Evolutionary conservation across 2,329 filamentous ascomycete species (phyloP).

Genomic region (Drechslera avenae): DNA sequence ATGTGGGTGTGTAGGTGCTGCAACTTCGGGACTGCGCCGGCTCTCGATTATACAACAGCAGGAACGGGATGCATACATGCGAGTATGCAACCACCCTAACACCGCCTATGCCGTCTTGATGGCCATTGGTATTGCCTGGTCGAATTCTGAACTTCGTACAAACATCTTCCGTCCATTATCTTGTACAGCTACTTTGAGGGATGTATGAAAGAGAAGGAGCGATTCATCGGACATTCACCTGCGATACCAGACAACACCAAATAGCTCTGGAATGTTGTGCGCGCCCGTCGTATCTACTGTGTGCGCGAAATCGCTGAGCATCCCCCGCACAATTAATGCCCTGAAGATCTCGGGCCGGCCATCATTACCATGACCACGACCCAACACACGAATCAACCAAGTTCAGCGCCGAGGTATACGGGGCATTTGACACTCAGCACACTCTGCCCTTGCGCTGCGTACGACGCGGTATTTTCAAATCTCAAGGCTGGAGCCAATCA

Average conservation of each 20-base stretch:
- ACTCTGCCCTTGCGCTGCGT: too few species aligned
- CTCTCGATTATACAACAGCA: conserved; percentile 3
- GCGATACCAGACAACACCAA: conserved; percentile 1
- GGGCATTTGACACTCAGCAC: background rate
- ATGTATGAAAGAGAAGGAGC: conserved; percentile 10
- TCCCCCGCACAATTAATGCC: conserved; percentile 1
- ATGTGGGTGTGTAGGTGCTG: background rate
- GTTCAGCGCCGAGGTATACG: background rate
- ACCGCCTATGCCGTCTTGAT: background rate
- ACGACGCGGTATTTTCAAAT: too few species aligned
- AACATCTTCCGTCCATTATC: background rate
- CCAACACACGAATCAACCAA: background rate
- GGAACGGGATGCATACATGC: background rate
- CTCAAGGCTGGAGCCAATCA: too few species aligned
- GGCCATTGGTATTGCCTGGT: background rate
- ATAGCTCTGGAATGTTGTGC: background rate
- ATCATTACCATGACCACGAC: background rate
- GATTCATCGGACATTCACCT: background rate
- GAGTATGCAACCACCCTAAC: background rate
- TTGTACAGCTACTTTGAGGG: background rate
- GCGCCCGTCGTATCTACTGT: background rate
- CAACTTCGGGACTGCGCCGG: conserved; percentile 2
- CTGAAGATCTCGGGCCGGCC: background rate
- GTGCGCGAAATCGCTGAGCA: background rate
- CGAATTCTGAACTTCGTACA: background rate